Evolutionary conservation across 1,139 yeast genomes (phyloP).

Genomic region (Debaryomycetaceae sp.): DNA sequence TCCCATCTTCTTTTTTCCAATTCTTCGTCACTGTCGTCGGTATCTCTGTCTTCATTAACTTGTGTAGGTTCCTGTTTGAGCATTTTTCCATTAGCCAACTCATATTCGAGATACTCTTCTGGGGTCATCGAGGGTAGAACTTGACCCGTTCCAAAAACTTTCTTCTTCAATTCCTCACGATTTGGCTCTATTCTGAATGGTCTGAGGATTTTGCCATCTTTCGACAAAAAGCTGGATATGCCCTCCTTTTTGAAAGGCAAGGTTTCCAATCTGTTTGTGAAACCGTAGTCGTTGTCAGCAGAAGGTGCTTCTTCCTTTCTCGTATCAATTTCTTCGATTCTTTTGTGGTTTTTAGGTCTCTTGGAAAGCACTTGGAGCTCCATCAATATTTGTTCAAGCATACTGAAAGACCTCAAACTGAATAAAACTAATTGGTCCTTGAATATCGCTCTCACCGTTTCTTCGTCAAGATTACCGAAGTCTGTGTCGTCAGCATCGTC

Average conservation of each 20-base stretch:
- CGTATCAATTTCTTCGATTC: background rate
- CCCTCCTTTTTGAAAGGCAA: conserved; percentile 23
- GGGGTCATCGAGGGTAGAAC: conserved; percentile 91
- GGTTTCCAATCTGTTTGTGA: conserved; percentile 54
- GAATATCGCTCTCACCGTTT: conserved; percentile 50
- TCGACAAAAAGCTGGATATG: conserved; percentile 45
- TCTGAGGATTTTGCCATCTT: conserved; percentile 71
- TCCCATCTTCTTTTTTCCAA: conserved; percentile 80
- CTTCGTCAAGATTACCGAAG: conserved; percentile 53
- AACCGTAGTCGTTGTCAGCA: conserved; percentile 32
- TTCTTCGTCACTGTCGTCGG: conserved; percentile 42
- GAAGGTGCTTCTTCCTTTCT: conserved; percentile 12
- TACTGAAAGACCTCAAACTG: conserved; percentile 50
- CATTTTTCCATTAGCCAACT: conserved; percentile 80
- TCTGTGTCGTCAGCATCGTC: conserved; percentile 26
- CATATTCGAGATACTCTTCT: conserved; percentile 86
- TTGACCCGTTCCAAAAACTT: conserved; percentile 91
- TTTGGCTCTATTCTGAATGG: conserved; percentile 78
- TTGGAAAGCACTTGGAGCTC: conserved; percentile 54
- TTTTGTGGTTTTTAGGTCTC: conserved; percentile 25
- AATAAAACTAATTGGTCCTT: conserved; percentile 52
- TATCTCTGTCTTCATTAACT: conserved; percentile 25
- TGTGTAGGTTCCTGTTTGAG: conserved; percentile 46
- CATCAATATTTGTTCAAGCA: conserved; percentile 52
- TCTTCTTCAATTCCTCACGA: conserved; percentile 54